Conservation (phyloP, 805 yeast species). For the Kazachstania africana region DNA sequence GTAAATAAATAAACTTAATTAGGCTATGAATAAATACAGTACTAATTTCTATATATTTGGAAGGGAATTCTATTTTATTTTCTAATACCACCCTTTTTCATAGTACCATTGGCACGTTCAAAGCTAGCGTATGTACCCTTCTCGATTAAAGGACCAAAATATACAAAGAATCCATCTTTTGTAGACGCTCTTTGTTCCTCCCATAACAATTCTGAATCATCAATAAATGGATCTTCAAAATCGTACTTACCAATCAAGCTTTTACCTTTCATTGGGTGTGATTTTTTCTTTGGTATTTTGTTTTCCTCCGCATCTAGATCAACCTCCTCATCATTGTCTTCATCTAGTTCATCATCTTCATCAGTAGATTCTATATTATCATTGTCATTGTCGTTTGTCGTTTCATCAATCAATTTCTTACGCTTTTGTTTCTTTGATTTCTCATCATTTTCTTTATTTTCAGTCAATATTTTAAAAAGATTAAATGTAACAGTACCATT, state of each 20-base stretch:
- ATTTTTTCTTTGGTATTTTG: conserved; percentile 12
- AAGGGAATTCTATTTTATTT: no score
- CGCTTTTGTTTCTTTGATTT: conserved; percentile 1
- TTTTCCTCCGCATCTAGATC: conserved; percentile 7
- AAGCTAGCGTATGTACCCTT: conserved; percentile 38
- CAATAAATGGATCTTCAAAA: conserved; percentile 88
- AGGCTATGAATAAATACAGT: not conserved
- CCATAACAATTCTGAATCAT: conserved; percentile 83
- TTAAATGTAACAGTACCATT: conserved; percentile 26
- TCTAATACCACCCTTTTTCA: conserved; percentile 27
- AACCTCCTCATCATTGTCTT: conserved; percentile 11
- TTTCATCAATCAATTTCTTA: conserved; percentile 1
- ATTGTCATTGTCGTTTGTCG: conserved; percentile 15
- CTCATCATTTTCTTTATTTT: conserved; percentile 1
- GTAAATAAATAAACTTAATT: not conserved
- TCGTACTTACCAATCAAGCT: conserved; percentile 87
- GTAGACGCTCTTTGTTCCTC: conserved; percentile 91
- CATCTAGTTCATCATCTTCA: conserved; percentile 16
- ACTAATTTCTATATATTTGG: no score
- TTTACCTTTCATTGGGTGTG: conserved; percentile 39
- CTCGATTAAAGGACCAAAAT: conserved; percentile 80
- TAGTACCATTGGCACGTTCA: conserved; percentile 35
- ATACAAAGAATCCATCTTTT: conserved; percentile 91
- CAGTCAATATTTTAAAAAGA: conserved; percentile 10
- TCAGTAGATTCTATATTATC: conserved; percentile 12